Conservation (phyloP, 768 basidiomycete genomes). For the Hortiboletus campestris region DNA sequence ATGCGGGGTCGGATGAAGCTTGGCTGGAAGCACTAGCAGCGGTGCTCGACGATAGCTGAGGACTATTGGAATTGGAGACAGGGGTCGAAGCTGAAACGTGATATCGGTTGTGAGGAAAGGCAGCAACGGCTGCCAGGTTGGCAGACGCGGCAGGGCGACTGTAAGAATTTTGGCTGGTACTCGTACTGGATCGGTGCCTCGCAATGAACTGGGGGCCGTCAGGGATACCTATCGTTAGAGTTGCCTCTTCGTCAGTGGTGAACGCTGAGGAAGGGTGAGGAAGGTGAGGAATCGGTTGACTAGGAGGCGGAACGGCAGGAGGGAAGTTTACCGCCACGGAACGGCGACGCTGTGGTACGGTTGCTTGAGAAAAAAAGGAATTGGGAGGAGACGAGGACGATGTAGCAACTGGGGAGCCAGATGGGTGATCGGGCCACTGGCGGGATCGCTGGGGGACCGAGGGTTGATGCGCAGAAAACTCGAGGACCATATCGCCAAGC, state of each 20-base stretch:
- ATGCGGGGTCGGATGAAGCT: slow-evolving; percentile 57
- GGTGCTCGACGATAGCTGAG: slow-evolving; percentile 20
- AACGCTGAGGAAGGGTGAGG: slow-evolving; percentile 37
- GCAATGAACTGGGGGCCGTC: slow-evolving; percentile 31
- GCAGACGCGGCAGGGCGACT: slow-evolving; percentile 43
- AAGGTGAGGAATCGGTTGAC: slow-evolving; percentile 68
- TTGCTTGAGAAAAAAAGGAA: slow-evolving; percentile 32
- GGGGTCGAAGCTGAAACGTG: slow-evolving; percentile 28
- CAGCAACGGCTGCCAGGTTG: slow-evolving; percentile 55
- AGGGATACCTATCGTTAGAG: slow-evolving; percentile 21
- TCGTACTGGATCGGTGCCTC: slow-evolving; percentile 38
- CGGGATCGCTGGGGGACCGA: slow-evolving; percentile 30
- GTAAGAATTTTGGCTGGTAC: slow-evolving; percentile 29
- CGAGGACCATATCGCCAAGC: slow-evolving; percentile 28
- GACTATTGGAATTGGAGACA: slow-evolving; percentile 28
- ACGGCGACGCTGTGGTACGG: slow-evolving; percentile 52
- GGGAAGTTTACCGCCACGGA: slow-evolving; percentile 63
- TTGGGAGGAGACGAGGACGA: slow-evolving; percentile 34
- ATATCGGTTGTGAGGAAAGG: slow-evolving; percentile 56
- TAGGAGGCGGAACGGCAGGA: slow-evolving; percentile 70
- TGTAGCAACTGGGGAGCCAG: slow-evolving; percentile 20
- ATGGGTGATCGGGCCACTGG: slow-evolving; percentile 34
- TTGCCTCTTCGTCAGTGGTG: slow-evolving; percentile 20
- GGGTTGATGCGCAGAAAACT: slow-evolving; percentile 29
- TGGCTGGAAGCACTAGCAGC: slow-evolving; percentile 37